Evolutionary conservation across 73 alveolate genomes (phyloP).

Genomic region (Tetrahymena borealis): DNA sequence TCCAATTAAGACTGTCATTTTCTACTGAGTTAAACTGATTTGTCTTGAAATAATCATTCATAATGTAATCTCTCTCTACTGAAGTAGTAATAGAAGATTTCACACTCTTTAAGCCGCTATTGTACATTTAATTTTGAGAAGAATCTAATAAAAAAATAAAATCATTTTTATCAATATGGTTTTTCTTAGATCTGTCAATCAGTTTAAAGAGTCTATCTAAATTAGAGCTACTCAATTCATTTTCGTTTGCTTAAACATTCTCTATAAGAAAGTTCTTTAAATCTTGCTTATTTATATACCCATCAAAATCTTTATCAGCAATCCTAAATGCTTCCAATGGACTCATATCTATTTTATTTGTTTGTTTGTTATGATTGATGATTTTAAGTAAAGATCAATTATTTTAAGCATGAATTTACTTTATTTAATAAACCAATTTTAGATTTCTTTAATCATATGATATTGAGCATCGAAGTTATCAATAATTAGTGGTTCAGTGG

Average conservation of each 20-base stretch:
- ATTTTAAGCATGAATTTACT: slow-evolving; percentile 8
- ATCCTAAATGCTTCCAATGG: slow-evolving; percentile 44
- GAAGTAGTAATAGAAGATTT: not conserved
- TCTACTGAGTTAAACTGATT: not conserved
- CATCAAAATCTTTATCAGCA: slow-evolving; percentile 64
- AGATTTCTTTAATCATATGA: slow-evolving; percentile 21
- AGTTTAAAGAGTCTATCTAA: slow-evolving; percentile 58
- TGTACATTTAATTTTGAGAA: not conserved
- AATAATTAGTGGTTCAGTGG: not conserved
- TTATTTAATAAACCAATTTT: slow-evolving; percentile 46
- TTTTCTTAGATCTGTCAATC: slow-evolving; percentile 47
- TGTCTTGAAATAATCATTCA: not conserved
- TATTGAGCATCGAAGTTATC: slow-evolving; percentile 61
- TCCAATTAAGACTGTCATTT: slow-evolving; percentile 51
- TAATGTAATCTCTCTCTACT: not conserved
- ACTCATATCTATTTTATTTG: not conserved
- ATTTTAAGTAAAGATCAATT: not conserved
- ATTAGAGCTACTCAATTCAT: slow-evolving; percentile 24
- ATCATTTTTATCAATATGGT: slow-evolving; percentile 9
- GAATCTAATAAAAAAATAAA: not conserved
- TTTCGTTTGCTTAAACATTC: slow-evolving; percentile 21
- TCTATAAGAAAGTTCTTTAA: slow-evolving; percentile 43
- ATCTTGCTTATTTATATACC: slow-evolving; percentile 38
- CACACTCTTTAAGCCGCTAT: not conserved
- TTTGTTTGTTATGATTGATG: not conserved